Evolutionary conservation across 2,329 filamentous ascomycete genomes (phyloP).

Genomic region (Fusarium floridanum): DNA sequence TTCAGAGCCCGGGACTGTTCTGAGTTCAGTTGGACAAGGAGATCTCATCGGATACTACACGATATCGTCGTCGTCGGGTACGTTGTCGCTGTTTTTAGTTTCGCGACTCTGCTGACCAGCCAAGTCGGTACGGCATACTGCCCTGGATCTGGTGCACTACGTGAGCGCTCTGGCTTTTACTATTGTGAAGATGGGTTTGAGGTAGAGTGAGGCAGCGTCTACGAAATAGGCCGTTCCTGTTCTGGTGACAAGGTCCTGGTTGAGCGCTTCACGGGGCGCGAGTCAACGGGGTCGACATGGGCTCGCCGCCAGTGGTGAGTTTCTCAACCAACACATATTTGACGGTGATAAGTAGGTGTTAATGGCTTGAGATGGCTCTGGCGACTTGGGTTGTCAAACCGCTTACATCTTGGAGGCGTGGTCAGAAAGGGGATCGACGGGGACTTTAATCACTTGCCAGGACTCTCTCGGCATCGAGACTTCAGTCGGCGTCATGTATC

Average conservation of each 20-base stretch:
- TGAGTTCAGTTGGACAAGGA: not conserved
- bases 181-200: not conserved
- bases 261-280: not conserved
- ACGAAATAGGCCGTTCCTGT: not conserved
- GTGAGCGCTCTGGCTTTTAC: not conserved
- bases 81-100: not conserved
- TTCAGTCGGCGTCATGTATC: not conserved
- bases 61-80: not conserved
- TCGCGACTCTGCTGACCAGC: not conserved
- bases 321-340: not conserved
- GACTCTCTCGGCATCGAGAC: not conserved
- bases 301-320: not conserved
- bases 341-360: not conserved
- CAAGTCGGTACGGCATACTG: not conserved
- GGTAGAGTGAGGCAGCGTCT: not conserved
- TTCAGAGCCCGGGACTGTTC: not conserved
- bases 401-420: not conserved
- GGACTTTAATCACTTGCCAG: not conserved
- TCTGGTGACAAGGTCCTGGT: not conserved
- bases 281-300: not conserved
- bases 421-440: not conserved
- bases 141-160: not conserved
- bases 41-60: not conserved
- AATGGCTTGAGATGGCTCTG: not conserved
- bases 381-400: not conserved